Conservation (phyloP, 345 rosid genomes). For the Adansonia digitata region DNA sequence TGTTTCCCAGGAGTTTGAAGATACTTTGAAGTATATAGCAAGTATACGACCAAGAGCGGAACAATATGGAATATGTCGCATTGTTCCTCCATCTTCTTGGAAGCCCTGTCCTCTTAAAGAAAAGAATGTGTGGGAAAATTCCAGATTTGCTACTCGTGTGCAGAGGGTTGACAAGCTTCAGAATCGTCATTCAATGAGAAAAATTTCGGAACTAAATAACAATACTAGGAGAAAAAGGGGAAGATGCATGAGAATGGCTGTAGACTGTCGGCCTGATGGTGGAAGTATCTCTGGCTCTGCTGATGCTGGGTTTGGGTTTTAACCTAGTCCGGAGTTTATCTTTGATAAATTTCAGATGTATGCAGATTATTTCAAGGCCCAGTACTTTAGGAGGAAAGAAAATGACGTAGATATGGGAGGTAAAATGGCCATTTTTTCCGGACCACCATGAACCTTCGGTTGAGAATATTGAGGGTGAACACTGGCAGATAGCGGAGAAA, state of each 20-base stretch:
- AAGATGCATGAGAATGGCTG: too few species aligned
- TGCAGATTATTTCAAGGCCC: conserved; percentile 65
- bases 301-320: too few species aligned
- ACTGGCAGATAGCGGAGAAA: conserved; percentile 90
- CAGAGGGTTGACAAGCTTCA: conserved; percentile 89
- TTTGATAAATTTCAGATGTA: conserved; percentile 60
- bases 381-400: conserved; percentile 54
- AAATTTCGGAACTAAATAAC: too few species aligned
- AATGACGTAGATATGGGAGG: conserved; percentile 38
- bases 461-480: conserved; percentile 92
- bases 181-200: conserved; percentile 84
- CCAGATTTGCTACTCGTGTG: conserved; percentile 82
- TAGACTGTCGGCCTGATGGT: too few species aligned
- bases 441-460: too few species aligned
- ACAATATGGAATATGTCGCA: conserved; percentile 87
- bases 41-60: conserved; percentile 78
- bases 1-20: conserved; percentile 75
- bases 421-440: too few species aligned
- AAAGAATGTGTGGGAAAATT: conserved; percentile 57
- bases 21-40: conserved; percentile 78
- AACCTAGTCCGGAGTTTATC: not conserved
- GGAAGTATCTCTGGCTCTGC: too few species aligned
- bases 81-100: conserved; percentile 92
- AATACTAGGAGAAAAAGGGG: conserved; percentile 51
- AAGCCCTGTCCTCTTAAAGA: conserved; percentile 66